A percentile compares a stretch with the other conserved stretches of the same genome.
These are phyloP conservation scores for Xylariaceae sp. DNA, from an alignment of 2,329 filamentous ascomycete genomes.

Conservation along the genomic window DNA sequence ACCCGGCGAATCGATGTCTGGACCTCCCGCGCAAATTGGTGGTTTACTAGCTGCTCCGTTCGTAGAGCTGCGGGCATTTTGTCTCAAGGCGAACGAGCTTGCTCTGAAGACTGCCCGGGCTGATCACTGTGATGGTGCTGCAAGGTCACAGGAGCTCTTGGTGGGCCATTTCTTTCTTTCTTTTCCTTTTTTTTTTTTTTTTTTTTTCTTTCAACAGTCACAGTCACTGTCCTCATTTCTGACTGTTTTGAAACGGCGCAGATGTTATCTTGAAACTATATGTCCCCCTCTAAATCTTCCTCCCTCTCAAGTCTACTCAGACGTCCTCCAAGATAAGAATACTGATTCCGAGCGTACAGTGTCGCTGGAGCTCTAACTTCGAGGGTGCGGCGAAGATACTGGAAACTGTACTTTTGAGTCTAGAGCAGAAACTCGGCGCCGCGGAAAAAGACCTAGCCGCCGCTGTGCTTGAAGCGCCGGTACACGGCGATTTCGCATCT, in stretches of 20 bases:
- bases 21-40: slow-evolving; percentile 6
- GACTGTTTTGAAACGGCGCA: too few relatives aligned
- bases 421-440: slow-evolving; percentile 60
- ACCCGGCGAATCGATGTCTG: slow-evolving; percentile 31
- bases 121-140: slow-evolving; percentile 88
- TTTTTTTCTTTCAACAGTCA: neutral
- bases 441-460: slow-evolving; percentile 59
- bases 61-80: slow-evolving; percentile 42
- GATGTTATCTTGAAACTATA: too few relatives aligned
- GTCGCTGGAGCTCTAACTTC: slow-evolving; percentile 46
- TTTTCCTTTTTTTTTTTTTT: neutral
- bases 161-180: neutral
- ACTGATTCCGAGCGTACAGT: slow-evolving; percentile 28
- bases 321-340: neutral
- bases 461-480: slow-evolving; percentile 60
- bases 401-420: slow-evolving; percentile 49
- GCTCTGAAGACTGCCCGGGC: slow-evolving; percentile 72
- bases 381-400: slow-evolving; percentile 47
- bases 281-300: neutral
- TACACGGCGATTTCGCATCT: slow-evolving; percentile 66
- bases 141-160: slow-evolving; percentile 66
- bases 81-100: slow-evolving; percentile 48
- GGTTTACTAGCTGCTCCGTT: slow-evolving; percentile 19
- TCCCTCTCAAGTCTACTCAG: neutral
- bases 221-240: neutral